Conservation (phyloP, 164 flowering plant genomes). For the Nymphaea colorata region DNA sequence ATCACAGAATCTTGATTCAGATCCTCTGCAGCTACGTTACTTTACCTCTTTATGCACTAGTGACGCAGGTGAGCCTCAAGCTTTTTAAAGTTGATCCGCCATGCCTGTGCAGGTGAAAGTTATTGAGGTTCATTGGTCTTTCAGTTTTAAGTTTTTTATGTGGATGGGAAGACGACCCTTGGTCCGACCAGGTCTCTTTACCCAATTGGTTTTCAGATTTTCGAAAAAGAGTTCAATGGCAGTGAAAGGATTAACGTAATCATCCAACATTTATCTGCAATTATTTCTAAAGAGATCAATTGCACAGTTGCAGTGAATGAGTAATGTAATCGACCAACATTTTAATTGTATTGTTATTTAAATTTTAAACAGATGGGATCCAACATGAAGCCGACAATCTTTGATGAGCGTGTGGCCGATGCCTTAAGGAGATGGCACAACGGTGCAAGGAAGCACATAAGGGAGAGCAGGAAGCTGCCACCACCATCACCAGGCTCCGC, state of each 20-base stretch:
- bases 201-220: background rate
- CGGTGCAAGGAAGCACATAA: constrained; percentile 46
- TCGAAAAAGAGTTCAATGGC: too few relatives aligned
- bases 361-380: constrained; percentile 64
- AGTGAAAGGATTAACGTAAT: too few relatives aligned
- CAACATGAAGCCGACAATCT: constrained; percentile 61
- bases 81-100: background rate
- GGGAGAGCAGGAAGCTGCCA: constrained; percentile 21
- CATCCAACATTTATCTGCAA: too few relatives aligned
- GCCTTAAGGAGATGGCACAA: constrained; percentile 65
- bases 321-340: too few relatives aligned
- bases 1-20: constrained; percentile 37
- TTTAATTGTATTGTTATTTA: background rate
- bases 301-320: too few relatives aligned
- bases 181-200: background rate
- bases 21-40: constrained; percentile 74
- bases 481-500: constrained; percentile 29
- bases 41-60: constrained; percentile 82
- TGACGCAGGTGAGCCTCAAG: constrained; percentile 48
- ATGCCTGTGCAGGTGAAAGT: too few relatives aligned
- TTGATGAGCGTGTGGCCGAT: constrained; percentile 54
- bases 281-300: too few relatives aligned
- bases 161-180: too few relatives aligned
- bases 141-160: too few relatives aligned
- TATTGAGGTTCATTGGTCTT: too few relatives aligned